Base-by-base conservation (phyloP, 345 rosid species). In the Noccaea bulbosa region DNA sequence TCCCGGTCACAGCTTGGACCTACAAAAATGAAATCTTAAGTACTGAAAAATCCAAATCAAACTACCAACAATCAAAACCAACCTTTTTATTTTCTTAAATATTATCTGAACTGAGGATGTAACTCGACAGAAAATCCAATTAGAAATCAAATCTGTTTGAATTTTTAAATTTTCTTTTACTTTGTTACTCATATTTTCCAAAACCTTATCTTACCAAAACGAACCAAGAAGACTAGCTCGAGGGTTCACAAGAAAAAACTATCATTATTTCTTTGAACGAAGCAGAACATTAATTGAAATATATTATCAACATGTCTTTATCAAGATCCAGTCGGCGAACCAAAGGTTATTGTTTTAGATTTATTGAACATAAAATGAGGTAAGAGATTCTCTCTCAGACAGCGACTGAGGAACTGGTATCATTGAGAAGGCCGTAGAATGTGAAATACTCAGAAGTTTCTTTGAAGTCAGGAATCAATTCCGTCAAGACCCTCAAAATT, bases 401-500 rank as follows among this genome's bases (percentile, higher is more conserved):
- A 64, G 76, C 68, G 34, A 79, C 54, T 5, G 80, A 53, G 41
- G 84, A 41, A 76, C 70, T 85, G 84, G 88, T 91, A 78, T 95
- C 98, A 41, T 63, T 81, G 32, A 95, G 86, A 73, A 92, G 77
- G 35, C 78, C 81, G 75, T 66, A 76, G 71, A 83, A 95, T 0
- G 82, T 74, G 58, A 61, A 78, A 71, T 87, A 82, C 57, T 92
- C 98, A 0, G 84, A 9, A 49, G 92, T 85, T 76, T 73, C 84
- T 62, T 67, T 81, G 57, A 94, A 92, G 61, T 90, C 91, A 5
- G 97, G 96, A 65, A 76, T 75, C 65, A 88, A 77, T 71, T 95
- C 98, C 4, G 87, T 77, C 75, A 92, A 92, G 78, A 95, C 93
- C 75, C 99, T 86, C 67, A 95, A 78, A 40, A 92, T 94, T 2